Conservation (phyloP, 2,329 filamentous ascomycete species). For the Atkinsonella hypoxylon region DNA sequence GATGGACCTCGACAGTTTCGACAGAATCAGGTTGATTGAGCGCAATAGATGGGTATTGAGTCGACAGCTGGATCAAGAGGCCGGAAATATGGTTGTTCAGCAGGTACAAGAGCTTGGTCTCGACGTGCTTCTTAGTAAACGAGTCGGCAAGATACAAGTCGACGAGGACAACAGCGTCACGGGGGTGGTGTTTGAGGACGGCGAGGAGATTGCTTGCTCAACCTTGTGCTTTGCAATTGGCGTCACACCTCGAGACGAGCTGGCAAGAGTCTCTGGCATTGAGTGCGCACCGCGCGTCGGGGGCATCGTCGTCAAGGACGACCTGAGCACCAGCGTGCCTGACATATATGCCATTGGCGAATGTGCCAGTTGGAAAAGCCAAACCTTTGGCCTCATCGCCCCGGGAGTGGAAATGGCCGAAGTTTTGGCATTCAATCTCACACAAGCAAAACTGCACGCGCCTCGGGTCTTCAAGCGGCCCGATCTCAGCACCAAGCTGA, state of each 20-base stretch:
- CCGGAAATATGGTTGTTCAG: conserved; percentile 69
- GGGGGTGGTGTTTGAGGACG: conserved; percentile 71
- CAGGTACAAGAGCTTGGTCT: conserved; percentile 69
- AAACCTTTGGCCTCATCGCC: conserved; percentile 80
- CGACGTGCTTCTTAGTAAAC: conserved; percentile 66
- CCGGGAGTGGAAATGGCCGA: conserved; percentile 91
- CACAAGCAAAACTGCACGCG: conserved; percentile 62
- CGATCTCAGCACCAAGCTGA: conserved; percentile 83
- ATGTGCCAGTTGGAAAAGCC: conserved; percentile 78
- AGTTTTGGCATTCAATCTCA: conserved; percentile 81
- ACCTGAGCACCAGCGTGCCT: conserved; percentile 56
- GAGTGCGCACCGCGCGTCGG: conserved; percentile 60
- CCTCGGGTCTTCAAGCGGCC: conserved; percentile 65
- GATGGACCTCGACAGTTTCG: conserved; percentile 69
- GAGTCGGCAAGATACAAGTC: conserved; percentile 60
- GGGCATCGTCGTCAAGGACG: conserved; percentile 58
- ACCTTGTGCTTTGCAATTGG: conserved; percentile 87
- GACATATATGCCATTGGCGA: conserved; percentile 83
- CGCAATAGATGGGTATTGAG: conserved; percentile 73
- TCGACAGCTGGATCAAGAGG: conserved; percentile 71
- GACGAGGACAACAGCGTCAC: conserved; percentile 55
- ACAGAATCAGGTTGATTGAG: conserved; percentile 67
- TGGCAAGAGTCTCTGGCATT: conserved; percentile 59
- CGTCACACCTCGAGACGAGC: conserved; percentile 67
- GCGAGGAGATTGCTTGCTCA: conserved; percentile 62